A percentile compares a stretch with the other conserved stretches of the same genome.
These are phyloP conservation scores for Centrapalus pauciflorus DNA, from an alignment of 129 eudicot species.

Conservation along the genomic window DNA sequence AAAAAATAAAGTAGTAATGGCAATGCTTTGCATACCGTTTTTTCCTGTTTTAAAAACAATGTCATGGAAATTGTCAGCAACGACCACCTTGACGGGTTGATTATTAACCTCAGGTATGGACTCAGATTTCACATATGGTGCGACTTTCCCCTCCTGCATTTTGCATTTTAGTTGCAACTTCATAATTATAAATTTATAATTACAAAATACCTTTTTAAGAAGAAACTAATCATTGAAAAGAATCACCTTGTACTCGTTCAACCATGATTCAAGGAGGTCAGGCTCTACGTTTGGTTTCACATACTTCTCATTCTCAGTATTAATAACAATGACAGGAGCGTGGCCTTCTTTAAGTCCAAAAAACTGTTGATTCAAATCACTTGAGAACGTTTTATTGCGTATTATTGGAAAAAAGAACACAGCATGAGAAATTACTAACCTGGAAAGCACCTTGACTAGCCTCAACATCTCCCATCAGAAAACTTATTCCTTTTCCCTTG, in stretches of 20 bases:
- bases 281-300: constrained; percentile 73
- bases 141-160: constrained; percentile 69
- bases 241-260: constrained; percentile 71
- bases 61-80: constrained; percentile 68
- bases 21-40: constrained; percentile 47
- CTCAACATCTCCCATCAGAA: constrained; percentile 76
- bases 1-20: background rate
- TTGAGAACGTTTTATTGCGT: background rate
- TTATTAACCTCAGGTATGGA: constrained; percentile 66
- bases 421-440: constrained; percentile 33
- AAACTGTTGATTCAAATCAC: constrained; percentile 42
- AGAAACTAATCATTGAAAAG: background rate
- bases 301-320: constrained; percentile 62
- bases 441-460: constrained; percentile 81
- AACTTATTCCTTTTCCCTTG: constrained; percentile 70
- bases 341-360: constrained; percentile 76
- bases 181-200: background rate
- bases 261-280: constrained; percentile 65
- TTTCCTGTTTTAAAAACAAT: constrained; percentile 74
- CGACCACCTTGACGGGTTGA: constrained; percentile 83
- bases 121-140: constrained; percentile 73
- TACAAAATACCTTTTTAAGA: background rate
- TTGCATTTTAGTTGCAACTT: background rate
- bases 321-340: constrained; percentile 62
- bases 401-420: background rate